Evolutionary conservation across 768 basidiomycete species (phyloP), one percentile per base, ranked within the genome.

Genomic region (Tricholoma matsutake): DNA sequence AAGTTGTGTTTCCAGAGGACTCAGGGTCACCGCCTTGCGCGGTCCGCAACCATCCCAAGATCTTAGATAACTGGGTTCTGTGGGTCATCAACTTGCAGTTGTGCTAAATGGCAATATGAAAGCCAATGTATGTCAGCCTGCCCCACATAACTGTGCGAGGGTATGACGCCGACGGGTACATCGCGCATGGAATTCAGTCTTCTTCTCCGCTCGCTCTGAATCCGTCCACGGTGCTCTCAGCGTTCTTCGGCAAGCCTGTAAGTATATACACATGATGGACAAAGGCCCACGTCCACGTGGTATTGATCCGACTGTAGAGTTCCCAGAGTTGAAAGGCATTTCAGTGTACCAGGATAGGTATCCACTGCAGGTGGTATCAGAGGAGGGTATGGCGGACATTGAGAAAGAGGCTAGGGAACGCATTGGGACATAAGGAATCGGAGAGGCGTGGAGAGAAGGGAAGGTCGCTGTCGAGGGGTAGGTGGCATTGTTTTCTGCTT

Each of bases 261-360:
- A n/a, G n/a, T n/a, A n/a, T n/a, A n/a, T n/a, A 25, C 22, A 25
- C 3, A 25, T 25, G 22, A 25, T 25, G 22, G 1, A 25, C 22
- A 25, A 25, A 1, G 22, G 22, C 22, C 22, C 22, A 25, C 0
- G 88, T 88, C 0, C 79, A 86, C 60, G 75, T 92, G 57, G 75
- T 87, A 43, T 37, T 4, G 35, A 13, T 37, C 35, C 2, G 8
- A 37, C 88, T 1, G 34, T 58, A 6, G 72, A 77, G 16, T 87
- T 85, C 65, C 88, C 89, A 6, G 67, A 81, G 13, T 73, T 91
- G 47, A 73, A 81, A 29, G 84, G 83, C 3, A 81, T 79, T 13
- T 75, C 83, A 4, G 75, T 81, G 61, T 90, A 81, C 69, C 87
- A 91, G 71, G 91, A 92, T 63, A 85, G 83, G 58, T 92, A 84